Evolutionary conservation across 768 basidiomycete species (phyloP).

Genomic region (Psilocybe cubensis): DNA sequence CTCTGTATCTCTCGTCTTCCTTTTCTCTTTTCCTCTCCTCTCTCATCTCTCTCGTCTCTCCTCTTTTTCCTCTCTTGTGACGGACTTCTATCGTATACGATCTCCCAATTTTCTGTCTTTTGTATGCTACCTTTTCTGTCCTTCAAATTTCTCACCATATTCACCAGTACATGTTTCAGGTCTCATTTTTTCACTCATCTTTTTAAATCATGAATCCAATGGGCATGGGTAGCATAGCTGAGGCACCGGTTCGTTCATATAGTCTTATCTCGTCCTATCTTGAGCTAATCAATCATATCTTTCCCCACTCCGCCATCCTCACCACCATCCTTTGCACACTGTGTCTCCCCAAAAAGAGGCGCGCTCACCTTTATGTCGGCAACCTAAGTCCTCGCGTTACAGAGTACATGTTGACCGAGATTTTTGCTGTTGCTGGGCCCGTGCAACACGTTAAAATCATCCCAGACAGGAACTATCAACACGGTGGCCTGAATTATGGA

Average conservation of each 20-base stretch:
- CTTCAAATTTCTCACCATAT: slow-evolving; percentile 21
- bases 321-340: slow-evolving; percentile 24
- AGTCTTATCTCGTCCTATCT: slow-evolving; percentile 21
- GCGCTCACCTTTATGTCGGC: slow-evolving; percentile 98
- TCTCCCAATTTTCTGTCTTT: slow-evolving; percentile 55
- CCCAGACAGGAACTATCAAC: slow-evolving; percentile 98
- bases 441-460: slow-evolving; percentile 99
- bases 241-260: slow-evolving; percentile 69
- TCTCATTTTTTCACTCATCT: slow-evolving; percentile 57
- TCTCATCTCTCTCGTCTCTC: slow-evolving; percentile 44
- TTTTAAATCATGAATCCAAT: slow-evolving; percentile 77
- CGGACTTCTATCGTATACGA: slow-evolving; percentile 59
- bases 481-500: slow-evolving; percentile 98
- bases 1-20: slow-evolving; percentile 45
- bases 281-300: slow-evolving; percentile 35
- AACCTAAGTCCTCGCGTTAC: slow-evolving; percentile 97
- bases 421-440: slow-evolving; percentile 94
- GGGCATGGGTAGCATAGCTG: slow-evolving; percentile 69
- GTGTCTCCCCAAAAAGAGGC: slow-evolving; percentile 53
- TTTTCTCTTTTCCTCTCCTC: slow-evolving; percentile 51
- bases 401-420: slow-evolving; percentile 99
- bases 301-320: slow-evolving; percentile 19
- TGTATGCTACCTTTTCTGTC: slow-evolving; percentile 37
- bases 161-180: slow-evolving; percentile 33
- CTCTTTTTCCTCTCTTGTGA: slow-evolving; percentile 56